Evolutionary conservation across 2,329 filamentous ascomycete species (phyloP).

Genomic region (Cladobotryum protrusum): DNA sequence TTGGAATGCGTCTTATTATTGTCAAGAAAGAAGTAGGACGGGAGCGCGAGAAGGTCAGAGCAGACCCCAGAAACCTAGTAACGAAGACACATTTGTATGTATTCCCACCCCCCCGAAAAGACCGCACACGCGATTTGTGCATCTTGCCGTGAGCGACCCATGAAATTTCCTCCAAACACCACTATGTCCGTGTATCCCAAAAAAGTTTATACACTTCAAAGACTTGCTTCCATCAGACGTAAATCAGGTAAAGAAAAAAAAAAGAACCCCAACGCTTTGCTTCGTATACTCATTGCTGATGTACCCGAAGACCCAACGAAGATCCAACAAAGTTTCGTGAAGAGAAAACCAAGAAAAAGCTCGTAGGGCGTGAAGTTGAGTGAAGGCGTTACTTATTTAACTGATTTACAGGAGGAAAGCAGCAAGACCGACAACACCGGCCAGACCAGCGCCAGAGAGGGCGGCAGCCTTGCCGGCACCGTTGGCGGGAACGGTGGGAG

Average conservation of each 20-base stretch:
- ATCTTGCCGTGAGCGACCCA: slow-evolving; percentile 11
- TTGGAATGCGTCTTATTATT: too few relatives aligned
- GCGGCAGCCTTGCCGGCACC: slow-evolving; percentile 51
- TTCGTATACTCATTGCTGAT: too few relatives aligned
- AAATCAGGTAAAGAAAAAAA: slow-evolving; percentile 25
- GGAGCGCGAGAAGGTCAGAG: slow-evolving; percentile 18
- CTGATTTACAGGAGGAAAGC: slow-evolving; percentile 52
- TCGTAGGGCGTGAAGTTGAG: too few relatives aligned
- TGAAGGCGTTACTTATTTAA: too few relatives aligned
- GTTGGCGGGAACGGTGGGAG: slow-evolving; percentile 39
- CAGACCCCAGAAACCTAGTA: slow-evolving; percentile 20
- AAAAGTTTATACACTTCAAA: slow-evolving; percentile 31
- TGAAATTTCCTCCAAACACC: slow-evolving; percentile 12
- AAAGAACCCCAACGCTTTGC: too few relatives aligned
- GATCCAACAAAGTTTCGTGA: too few relatives aligned
- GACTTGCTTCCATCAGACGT: slow-evolving; percentile 18
- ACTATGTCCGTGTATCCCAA: slow-evolving; percentile 31
- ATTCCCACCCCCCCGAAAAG: slow-evolving; percentile 18
- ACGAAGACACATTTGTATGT: slow-evolving; percentile 28
- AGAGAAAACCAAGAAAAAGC: too few relatives aligned
- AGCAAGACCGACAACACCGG: slow-evolving; percentile 53
- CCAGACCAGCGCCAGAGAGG: slow-evolving; percentile 53
- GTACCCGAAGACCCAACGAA: too few relatives aligned
- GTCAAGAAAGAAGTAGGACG: slow-evolving; percentile 13
- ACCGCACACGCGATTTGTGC: slow-evolving; percentile 10